phyloP scores from a whole-genome alignment of 2,329 filamentous ascomycete genomes.

The Aspergillus niger region DNA sequence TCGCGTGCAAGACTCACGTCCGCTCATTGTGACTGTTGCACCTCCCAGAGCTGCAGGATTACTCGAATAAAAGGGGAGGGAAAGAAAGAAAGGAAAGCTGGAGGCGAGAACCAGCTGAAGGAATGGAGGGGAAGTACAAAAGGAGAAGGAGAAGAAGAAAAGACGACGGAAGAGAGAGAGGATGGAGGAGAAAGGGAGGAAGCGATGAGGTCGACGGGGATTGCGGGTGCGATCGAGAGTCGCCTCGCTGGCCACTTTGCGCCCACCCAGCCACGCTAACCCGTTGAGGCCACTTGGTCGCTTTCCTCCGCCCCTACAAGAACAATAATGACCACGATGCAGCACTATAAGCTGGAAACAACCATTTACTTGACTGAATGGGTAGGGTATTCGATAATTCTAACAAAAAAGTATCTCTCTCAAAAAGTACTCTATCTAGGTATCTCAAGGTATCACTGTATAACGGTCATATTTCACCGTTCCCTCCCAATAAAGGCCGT shows the following conservation, averaged over 20 bases:
- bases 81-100: conserved; percentile 34
- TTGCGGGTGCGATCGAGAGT: conserved; percentile 29
- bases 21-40: conserved; percentile 57
- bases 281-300: conserved; percentile 43
- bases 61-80: conserved; percentile 20
- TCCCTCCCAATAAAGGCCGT: neutral
- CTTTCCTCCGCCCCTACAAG: conserved; percentile 23
- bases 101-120: conserved; percentile 37
- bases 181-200: conserved; percentile 25
- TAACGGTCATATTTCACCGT: conserved; percentile 2
- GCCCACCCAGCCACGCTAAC: conserved; percentile 38
- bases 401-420: neutral
- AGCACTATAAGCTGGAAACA: neutral
- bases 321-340: too few species aligned
- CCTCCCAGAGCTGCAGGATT: conserved; percentile 32
- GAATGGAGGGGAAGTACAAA: conserved; percentile 31
- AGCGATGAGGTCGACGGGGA: conserved; percentile 29
- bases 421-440: neutral
- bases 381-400: neutral
- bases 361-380: neutral
- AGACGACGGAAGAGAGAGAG: conserved; percentile 23
- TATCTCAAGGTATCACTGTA: conserved; percentile 13
- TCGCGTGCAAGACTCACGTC: conserved; percentile 53
- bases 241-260: conserved; percentile 42
- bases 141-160: conserved; percentile 28